Evolutionary conservation across 306 rosid species (phyloP), one percentile per base, ranked within the genome.

Genomic region (Cicer chorassanicum): DNA sequence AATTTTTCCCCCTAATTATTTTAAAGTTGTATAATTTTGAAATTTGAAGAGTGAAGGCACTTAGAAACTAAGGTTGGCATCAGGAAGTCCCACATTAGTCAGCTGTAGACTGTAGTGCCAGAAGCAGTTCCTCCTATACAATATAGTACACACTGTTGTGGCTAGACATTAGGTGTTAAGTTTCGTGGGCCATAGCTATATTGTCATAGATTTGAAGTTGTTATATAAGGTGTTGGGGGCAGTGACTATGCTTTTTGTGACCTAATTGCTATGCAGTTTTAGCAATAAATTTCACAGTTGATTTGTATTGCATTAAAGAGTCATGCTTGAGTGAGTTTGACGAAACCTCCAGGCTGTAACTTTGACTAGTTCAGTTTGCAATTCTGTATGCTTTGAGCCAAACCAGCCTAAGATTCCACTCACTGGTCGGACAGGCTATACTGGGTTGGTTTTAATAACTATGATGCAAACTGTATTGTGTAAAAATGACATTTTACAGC

Each of bases 361-460:
- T 70, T 54, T 53, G 51, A 53, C 41, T 18, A n/a, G 68, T 62
- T 62, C 6, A 7, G 68, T 62, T 62, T 24, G 68, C 68, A 38
- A 9, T 8, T 38, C 62, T 8, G 36, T 49, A 9, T 11, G 13
- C 18, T 45, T 67, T 67, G 12, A 46, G 59, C 55, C 7, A 10
- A 45, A 68, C 59, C 7, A 46, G 41, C 59, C 50, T 29, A 21
- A 34, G 60, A 43, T 68, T 34, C 9, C 29, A 6, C 50, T 68
- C 53, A 42, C 43, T 21, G 46, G 5, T 34, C 3, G 12, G 45
- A 34, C n/a, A 24, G 1, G 36, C 61, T 18, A 55, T 19, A 55
- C 38, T 8, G 61, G 6, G 73, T 44, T 50, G 4, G 74, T 36
- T 49, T 50, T 34, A 36, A 34, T 34, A 70, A 51, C 14, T 66